phyloP scores from a whole-genome alignment of 768 basidiomycete genomes.

The Rhodotorula paludigena region DNA sequence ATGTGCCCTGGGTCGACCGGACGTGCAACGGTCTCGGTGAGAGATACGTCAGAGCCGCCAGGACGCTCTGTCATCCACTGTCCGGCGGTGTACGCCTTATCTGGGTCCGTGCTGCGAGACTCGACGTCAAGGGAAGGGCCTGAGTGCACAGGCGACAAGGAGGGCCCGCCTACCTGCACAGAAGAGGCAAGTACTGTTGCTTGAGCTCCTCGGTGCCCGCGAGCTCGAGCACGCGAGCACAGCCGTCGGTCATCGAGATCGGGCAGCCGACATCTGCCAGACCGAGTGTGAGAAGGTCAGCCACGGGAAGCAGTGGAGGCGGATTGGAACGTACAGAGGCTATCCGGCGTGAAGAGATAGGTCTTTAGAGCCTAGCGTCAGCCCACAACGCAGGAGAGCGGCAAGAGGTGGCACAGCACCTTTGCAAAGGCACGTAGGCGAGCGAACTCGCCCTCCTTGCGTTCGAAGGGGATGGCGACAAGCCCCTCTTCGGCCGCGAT shows the following conservation, averaged over 20 bases:
- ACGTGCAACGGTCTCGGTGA: slow-evolving; percentile 62
- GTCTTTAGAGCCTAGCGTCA: neutral
- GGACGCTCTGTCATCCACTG: slow-evolving; percentile 59
- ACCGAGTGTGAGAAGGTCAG: neutral
- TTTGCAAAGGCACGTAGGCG: slow-evolving; percentile 65
- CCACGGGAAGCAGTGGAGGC: slow-evolving; percentile 33
- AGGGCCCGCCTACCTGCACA: slow-evolving; percentile 48
- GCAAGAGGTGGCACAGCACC: slow-evolving; percentile 37
- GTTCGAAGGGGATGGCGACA: slow-evolving; percentile 10
- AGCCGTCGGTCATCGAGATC: slow-evolving; percentile 72
- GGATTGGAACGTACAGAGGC: slow-evolving; percentile 54
- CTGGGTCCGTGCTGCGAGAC: slow-evolving; percentile 58
- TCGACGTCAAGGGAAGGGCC: too few relatives aligned
- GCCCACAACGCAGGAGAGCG: neutral
- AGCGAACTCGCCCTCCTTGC: slow-evolving; percentile 58
- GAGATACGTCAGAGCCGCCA: slow-evolving; percentile 57
- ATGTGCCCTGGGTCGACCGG: neutral
- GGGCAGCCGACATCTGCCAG: slow-evolving; percentile 59
- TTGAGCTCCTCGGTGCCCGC: slow-evolving; percentile 61
- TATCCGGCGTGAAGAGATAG: slow-evolving; percentile 57
- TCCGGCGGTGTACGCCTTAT: slow-evolving; percentile 62
- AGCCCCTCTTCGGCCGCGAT: slow-evolving; percentile 59
- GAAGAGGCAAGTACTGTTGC: slow-evolving; percentile 56
- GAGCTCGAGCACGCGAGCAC: slow-evolving; percentile 67
- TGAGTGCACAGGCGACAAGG: too few relatives aligned